Percentiles rank a stretch among this genome's conserved stretches.
Conservation (phyloP, 352 stramenopile genomes). For the Phytophthora tentaculata region DNA sequence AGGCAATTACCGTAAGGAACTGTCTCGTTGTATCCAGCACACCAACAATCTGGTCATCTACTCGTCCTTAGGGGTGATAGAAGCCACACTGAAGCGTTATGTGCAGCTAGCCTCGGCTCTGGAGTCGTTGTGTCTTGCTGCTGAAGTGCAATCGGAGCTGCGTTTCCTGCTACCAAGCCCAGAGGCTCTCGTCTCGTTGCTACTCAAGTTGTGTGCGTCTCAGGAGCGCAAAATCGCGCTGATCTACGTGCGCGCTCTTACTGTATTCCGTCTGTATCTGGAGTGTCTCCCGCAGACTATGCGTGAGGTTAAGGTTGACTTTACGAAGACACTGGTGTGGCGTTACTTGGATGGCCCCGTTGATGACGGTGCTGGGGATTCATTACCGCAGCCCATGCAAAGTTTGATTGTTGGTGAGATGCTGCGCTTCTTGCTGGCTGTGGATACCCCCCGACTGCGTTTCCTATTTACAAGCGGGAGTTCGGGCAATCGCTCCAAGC, state of each 20-base stretch:
- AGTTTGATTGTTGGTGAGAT: conserved; percentile 75
- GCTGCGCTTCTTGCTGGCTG: conserved; percentile 64
- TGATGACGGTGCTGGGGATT: conserved; percentile 1
- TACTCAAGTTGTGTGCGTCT: conserved; percentile 73
- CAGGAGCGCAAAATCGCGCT: conserved; percentile 47
- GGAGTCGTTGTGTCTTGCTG: conserved; percentile 14
- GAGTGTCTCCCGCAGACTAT: conserved; percentile 76
- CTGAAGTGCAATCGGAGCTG: conserved; percentile 68
- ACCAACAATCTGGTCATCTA: conserved; percentile 79
- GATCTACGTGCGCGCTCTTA: conserved; percentile 79
- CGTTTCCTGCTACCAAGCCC: conserved; percentile 78
- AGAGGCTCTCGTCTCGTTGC: conserved; percentile 77
- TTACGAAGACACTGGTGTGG: conserved; percentile 82
- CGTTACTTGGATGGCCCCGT: conserved; percentile 44
- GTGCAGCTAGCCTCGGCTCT: conserved; percentile 44
- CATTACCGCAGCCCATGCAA: conserved; percentile 38
- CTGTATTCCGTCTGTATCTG: conserved; percentile 79
- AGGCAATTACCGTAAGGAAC: conserved; percentile 76
- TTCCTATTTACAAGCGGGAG: conserved; percentile 51
- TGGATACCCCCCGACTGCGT: conserved; percentile 62
- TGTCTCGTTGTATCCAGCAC: conserved; percentile 84
- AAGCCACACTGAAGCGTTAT: conserved; percentile 64
- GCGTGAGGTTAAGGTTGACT: conserved; percentile 85
- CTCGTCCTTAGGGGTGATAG: conserved; percentile 69
- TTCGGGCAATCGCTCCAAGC: conserved; percentile 46